Evolutionary conservation across 2,329 filamentous ascomycete species (phyloP), one percentile per base, ranked within the genome.

Genomic region (Malbranchea cinnamomea): DNA sequence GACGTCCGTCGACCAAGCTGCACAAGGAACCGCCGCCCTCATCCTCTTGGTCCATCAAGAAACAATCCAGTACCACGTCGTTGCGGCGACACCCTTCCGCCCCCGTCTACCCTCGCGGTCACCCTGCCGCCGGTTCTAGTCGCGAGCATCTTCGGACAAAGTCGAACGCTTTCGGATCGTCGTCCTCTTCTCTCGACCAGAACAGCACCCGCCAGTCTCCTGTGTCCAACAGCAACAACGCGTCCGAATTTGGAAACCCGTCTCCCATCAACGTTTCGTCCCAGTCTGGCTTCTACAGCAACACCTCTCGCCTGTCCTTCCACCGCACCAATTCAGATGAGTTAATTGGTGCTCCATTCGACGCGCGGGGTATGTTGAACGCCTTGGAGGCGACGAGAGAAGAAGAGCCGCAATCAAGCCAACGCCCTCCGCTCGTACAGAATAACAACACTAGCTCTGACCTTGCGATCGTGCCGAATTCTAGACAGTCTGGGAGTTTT

Each of bases 401-500:
- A 47, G 33, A 20, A 15, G 41, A 50, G 39, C 34, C 36, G 23
- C 41, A 33, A 32, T 39, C 49, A 30, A 43, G 49, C 31, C 48
- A 49, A 32, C 52, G 53, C 28, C 57, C 59, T 20, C 60, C 61
- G n/a, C 54, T 54, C 23, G 49, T 59, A 19, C 55, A 46, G 29
- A 50, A 60, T 23, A 55, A 60, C 39, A 63, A 68, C 45, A 62
- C 70, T 37, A 66, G 58, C 37, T 61, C 70, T 38, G 67, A 74
- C 41, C 52, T 62, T 34, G 62, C 63, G 39, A 52, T 62, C 39
- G 63, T 63, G 45, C 72, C 73, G 36, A 53, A 62, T 26, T 62
- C 80, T 34, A 68, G 73, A 47, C 68, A 74, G 39, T 80, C 78
- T 14, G 64, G 67, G 36, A 80, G 74, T 51, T 77, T 76, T 49